phyloP scores from a whole-genome alignment of 2,329 filamentous ascomycete genomes.

The Fusarium sp. region DNA sequence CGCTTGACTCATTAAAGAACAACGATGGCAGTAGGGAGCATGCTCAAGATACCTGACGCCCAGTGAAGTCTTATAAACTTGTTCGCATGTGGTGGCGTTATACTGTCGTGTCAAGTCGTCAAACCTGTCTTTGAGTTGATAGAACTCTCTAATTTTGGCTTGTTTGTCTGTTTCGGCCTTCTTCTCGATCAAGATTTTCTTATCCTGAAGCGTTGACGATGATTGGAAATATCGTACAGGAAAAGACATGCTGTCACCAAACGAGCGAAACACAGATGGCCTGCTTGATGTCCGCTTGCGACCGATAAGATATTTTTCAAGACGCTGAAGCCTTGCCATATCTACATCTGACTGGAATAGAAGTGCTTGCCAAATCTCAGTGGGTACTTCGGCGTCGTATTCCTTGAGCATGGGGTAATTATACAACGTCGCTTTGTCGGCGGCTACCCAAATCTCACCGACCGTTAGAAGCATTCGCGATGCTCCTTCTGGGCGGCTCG shows the following conservation, averaged over 20 bases:
- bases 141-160: constrained; percentile 33
- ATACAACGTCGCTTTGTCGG: constrained; percentile 61
- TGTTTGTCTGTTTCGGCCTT: constrained; percentile 49
- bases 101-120: constrained; percentile 23
- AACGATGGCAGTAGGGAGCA: constrained; percentile 54
- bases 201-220: constrained; percentile 51
- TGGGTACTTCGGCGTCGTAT: constrained; percentile 62
- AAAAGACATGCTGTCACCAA: constrained; percentile 34
- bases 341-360: constrained; percentile 59
- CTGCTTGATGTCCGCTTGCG: neutral
- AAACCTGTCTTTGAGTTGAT: constrained; percentile 12
- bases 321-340: constrained; percentile 58
- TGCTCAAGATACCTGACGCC: constrained; percentile 12
- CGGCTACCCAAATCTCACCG: constrained; percentile 70
- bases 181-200: constrained; percentile 52
- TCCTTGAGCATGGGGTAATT: constrained; percentile 58
- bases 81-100: constrained; percentile 10
- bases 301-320: constrained; percentile 61
- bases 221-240: constrained; percentile 34
- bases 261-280: constrained; percentile 37
- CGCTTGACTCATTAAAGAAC: constrained; percentile 51
- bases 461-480: constrained; percentile 70
- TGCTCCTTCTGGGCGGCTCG: constrained; percentile 57
- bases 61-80: neutral
- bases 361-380: constrained; percentile 57